Evolutionary conservation across 129 eudicot species (phyloP).

Genomic region (Gnaphalium uliginosum): DNA sequence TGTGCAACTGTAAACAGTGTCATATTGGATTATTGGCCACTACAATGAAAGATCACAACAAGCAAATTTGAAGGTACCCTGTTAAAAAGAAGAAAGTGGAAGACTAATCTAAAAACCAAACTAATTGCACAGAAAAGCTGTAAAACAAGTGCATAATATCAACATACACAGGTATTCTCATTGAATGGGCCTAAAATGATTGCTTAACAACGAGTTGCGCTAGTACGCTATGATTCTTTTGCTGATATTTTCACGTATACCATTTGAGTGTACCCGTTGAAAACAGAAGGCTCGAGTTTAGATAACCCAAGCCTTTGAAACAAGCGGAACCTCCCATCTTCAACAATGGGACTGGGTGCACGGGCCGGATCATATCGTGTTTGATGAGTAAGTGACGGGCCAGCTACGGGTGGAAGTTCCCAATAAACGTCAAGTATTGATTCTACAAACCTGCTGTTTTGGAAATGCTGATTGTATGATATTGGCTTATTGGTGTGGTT

Average conservation of each 20-base stretch:
- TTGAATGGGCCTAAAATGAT: conserved; percentile 3
- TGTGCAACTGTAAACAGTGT: no score
- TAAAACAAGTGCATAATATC: conserved; percentile 24
- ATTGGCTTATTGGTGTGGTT: conserved; percentile 89
- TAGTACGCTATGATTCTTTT: conserved; percentile 36
- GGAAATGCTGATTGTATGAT: conserved; percentile 63
- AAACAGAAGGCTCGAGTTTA: conserved; percentile 68
- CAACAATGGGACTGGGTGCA: conserved; percentile 77
- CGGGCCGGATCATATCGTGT: conserved; percentile 96
- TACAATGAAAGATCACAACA: not conserved
- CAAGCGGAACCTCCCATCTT: conserved; percentile 84
- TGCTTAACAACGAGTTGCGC: conserved; percentile 8
- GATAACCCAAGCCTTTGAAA: conserved; percentile 79
- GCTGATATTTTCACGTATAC: conserved; percentile 80
- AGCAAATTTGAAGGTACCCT: not conserved
- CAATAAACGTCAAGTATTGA: conserved; percentile 81
- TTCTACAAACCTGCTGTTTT: conserved; percentile 94
- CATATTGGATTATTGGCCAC: not conserved
- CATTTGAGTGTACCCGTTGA: conserved; percentile 97
- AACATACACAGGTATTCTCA: conserved; percentile 10
- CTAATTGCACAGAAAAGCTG: not conserved
- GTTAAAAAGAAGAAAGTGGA: not conserved
- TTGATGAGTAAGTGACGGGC: conserved; percentile 97
- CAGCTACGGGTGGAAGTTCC: conserved; percentile 98
- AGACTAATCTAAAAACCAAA: not conserved